Percentiles rank a stretch among this genome's conserved stretches.
phyloP scores from a whole-genome alignment of 805 yeast species.

The Groenewaldozyma salmanticensis region DNA sequence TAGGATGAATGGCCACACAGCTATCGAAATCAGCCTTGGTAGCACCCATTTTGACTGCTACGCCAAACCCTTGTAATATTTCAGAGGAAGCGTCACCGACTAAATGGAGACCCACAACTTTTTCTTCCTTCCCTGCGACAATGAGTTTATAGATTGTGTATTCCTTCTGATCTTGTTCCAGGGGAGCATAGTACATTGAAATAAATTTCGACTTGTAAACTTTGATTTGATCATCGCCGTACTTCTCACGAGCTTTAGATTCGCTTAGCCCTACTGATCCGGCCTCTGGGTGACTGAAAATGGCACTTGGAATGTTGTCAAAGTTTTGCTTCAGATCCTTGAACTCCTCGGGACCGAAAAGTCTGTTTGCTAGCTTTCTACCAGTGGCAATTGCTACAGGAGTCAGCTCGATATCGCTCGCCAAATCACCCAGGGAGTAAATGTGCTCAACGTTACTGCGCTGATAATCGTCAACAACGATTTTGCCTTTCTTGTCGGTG shows the following conservation, averaged over 20 bases:
- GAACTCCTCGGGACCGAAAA: conserved; percentile 72
- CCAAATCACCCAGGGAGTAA: conserved; percentile 88
- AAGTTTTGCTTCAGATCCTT: conserved; percentile 76
- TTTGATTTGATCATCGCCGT: conserved; percentile 72
- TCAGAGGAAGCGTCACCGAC: conserved; percentile 89
- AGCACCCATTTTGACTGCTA: conserved; percentile 98
- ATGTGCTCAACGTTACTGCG: conserved; percentile 61
- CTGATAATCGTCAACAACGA: conserved; percentile 82
- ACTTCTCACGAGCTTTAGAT: conserved; percentile 63
- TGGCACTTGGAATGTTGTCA: conserved; percentile 81
- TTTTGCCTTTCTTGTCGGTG: conserved; percentile 47
- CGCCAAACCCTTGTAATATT: conserved; percentile 96
- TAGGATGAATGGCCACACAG: conserved; percentile 98
- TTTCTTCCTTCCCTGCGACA: conserved; percentile 71
- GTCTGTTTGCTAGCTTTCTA: conserved; percentile 80
- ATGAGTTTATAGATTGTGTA: conserved; percentile 84
- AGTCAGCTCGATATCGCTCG: conserved; percentile 73
- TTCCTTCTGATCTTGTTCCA: conserved; percentile 54
- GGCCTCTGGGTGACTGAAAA: conserved; percentile 97
- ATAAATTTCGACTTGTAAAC: conserved; percentile 75
- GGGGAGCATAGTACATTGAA: conserved; percentile 88
- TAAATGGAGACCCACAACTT: conserved; percentile 89
- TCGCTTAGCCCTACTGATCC: conserved; percentile 88
- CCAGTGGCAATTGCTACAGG: conserved; percentile 99
- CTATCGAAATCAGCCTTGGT: conserved; percentile 91